phyloP scores from a whole-genome alignment of 2,329 filamentous ascomycete genomes.

The Coniochaeta ligniaria region DNA sequence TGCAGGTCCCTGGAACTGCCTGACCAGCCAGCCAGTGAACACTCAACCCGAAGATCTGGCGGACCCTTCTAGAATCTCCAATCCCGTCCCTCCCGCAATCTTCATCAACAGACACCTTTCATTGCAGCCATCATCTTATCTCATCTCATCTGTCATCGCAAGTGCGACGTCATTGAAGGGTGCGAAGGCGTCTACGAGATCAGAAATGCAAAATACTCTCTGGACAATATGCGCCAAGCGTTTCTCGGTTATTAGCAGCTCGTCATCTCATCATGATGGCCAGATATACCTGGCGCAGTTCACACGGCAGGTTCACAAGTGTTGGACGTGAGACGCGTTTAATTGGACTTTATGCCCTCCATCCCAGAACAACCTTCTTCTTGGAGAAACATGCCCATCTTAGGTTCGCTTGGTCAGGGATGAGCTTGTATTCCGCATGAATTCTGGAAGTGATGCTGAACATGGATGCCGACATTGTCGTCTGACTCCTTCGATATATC shows the following conservation, averaged over 20 bases:
- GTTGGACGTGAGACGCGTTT: slow-evolving; percentile 7
- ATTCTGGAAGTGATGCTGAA: slow-evolving; percentile 3
- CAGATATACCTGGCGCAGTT: slow-evolving; percentile 2
- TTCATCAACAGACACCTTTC: background rate
- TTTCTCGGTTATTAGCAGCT: too few relatives aligned
- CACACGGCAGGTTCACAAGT: slow-evolving; percentile 4
- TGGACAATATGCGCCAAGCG: too few relatives aligned
- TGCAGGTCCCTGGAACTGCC: background rate
- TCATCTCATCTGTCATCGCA: background rate
- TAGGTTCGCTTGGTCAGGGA: background rate
- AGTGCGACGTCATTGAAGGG: background rate
- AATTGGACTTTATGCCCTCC: slow-evolving; percentile 7
- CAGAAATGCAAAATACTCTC: background rate
- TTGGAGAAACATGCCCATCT: background rate
- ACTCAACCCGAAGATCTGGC: background rate
- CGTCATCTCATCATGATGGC: background rate
- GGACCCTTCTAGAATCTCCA: background rate
- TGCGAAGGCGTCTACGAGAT: background rate
- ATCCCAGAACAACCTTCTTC: background rate
- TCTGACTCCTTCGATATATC: background rate
- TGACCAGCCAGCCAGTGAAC: background rate
- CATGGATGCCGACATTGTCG: background rate
- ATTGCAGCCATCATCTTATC: background rate
- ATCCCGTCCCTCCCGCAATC: background rate
- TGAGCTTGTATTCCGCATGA: slow-evolving; percentile 2